These are phyloP conservation scores for Apiospora koreana DNA, from an alignment of 2,329 filamentous ascomycete genomes.

Conservation along the genomic window DNA sequence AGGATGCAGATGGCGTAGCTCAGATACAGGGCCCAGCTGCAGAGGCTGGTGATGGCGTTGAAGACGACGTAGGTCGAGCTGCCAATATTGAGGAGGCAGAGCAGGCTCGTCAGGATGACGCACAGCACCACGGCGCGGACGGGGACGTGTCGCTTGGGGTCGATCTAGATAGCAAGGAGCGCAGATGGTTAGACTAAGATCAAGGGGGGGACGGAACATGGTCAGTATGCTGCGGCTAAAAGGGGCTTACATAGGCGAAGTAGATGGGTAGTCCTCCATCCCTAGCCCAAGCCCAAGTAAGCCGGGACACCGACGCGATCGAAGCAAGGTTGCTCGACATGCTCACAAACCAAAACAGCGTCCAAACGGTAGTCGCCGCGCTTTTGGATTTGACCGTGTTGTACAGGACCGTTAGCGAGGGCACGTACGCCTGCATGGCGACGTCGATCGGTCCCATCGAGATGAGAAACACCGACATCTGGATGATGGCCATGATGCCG, in stretches of 20 bases:
- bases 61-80: constrained; percentile 36
- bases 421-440: constrained; percentile 34
- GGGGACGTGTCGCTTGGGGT: constrained; percentile 33
- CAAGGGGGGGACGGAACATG: background rate
- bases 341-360: constrained; percentile 37
- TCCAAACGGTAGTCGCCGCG: constrained; percentile 42
- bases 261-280: constrained; percentile 41
- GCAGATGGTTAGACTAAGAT: background rate
- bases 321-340: constrained; percentile 41
- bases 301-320: constrained; percentile 47
- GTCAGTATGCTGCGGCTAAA: background rate
- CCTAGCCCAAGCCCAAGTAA: constrained; percentile 51
- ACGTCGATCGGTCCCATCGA: constrained; percentile 41
- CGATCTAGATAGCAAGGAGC: background rate
- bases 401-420: constrained; percentile 34
- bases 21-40: constrained; percentile 36
- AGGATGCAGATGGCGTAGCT: constrained; percentile 41
- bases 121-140: constrained; percentile 37
- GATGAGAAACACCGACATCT: constrained; percentile 42
- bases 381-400: constrained; percentile 39
- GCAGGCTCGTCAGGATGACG: constrained; percentile 29
- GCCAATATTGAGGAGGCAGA: constrained; percentile 41
- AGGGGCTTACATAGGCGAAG: constrained; percentile 6
- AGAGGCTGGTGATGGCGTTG: constrained; percentile 39
- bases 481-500: constrained; percentile 40